Percentiles rank a stretch among this genome's conserved stretches.
Conservation (phyloP, 352 stramenopile species). For the Plasmopara viticola region DNA sequence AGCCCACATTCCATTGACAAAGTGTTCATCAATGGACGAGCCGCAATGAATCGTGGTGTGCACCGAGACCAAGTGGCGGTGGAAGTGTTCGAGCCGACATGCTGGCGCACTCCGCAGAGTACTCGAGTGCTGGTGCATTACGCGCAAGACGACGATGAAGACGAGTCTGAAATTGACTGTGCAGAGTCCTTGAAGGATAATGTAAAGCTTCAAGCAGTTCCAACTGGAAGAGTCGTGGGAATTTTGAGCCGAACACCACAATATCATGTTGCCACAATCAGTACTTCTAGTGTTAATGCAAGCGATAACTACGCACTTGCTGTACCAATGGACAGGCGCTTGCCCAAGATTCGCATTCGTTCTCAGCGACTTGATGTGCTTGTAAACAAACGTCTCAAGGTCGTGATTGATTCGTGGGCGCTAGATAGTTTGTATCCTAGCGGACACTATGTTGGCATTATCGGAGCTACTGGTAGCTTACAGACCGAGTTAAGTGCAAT, state of each 20-base stretch:
- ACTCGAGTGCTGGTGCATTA: slow-evolving; percentile 72
- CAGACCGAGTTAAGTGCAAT: slow-evolving; percentile 78
- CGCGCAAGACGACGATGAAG: slow-evolving; percentile 35
- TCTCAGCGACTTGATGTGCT: slow-evolving; percentile 71
- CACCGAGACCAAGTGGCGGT: slow-evolving; percentile 97
- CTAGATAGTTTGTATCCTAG: slow-evolving; percentile 72
- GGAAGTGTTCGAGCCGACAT: slow-evolving; percentile 74
- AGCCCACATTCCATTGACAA: slow-evolving; percentile 35
- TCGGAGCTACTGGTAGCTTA: slow-evolving; percentile 53
- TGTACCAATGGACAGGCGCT: slow-evolving; percentile 75
- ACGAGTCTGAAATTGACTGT: slow-evolving; percentile 22
- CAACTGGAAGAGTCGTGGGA: slow-evolving; percentile 79
- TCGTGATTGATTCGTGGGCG: slow-evolving; percentile 77
- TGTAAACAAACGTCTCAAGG: slow-evolving; percentile 73
- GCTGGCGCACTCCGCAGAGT: slow-evolving; percentile 72
- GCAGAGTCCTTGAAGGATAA: slow-evolving; percentile 5
- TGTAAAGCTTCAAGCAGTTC: slow-evolving; percentile 29
- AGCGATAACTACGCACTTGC: slow-evolving; percentile 69
- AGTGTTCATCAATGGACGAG: slow-evolving; percentile 66
- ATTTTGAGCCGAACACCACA: slow-evolving; percentile 68
- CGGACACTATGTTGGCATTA: slow-evolving; percentile 73
- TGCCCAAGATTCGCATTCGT: slow-evolving; percentile 75
- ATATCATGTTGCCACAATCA: slow-evolving; percentile 67
- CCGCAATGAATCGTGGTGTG: slow-evolving; percentile 94
- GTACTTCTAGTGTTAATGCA: slow-evolving; percentile 49